Evolutionary conservation across 352 stramenopile genomes (phyloP), one percentile per base, ranked within the genome.

Genomic region (Peronospora destructor): DNA sequence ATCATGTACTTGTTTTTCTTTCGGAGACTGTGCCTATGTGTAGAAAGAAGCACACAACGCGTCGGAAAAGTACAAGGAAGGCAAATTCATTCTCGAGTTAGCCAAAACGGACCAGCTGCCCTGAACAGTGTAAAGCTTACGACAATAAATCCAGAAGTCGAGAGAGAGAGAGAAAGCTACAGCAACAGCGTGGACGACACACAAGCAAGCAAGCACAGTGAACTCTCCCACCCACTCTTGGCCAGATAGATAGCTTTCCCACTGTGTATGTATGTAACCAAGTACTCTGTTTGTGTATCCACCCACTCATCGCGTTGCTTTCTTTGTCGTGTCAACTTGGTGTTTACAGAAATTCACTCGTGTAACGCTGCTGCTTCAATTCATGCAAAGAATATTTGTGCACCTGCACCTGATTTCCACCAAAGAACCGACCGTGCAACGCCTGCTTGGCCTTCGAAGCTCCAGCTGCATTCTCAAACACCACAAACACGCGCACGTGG

Each of bases 61-160:
- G 34, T 89, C 68, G 58, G 85, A 98, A 66, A 97, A 96, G 64
- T 98, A 98, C 76, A 98, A 98, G 64, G 91, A 97, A 68, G 91
- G 91, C 52, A 97, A 97, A 56, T 97, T 91, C 69, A 97, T 98
- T 63, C 85, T 98, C 51, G 92, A 98, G 66, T 91, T 97, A 56
- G 93, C 95, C 56, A 90, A 96, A 67, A 88, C 77, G 37, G 57
- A 80, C 40, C 73, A 76, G 49, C 40, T 61, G 53, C 50, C 59
- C 12, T 68, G 42, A 71, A 26, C 32, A 57, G 26, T 40, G 58
- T 8, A 57, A 41, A 50, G 47, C 48, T 53, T 59, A 59, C 49
- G 35, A 23, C 33, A 50, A 45, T 49, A 38, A 13, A 14, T 29
- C 4, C 43, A 48, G 8, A 23, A 40, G 23, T 12, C 9, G 17